phyloP scores from a whole-genome alignment of 257 asterid species.

The Orobanche coerulescens region DNA sequence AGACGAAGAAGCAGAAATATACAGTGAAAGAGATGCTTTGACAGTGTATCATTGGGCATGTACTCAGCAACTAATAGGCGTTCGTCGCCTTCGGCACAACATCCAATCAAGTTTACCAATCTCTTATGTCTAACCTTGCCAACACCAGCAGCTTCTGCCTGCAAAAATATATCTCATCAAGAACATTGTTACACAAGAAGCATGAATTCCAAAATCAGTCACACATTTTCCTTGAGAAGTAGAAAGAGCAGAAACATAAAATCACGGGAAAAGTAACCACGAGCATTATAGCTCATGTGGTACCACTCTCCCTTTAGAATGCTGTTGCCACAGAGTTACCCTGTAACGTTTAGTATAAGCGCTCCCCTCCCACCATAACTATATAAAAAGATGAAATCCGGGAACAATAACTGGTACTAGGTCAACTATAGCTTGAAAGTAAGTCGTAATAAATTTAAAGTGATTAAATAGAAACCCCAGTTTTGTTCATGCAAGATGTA shows the following conservation, averaged over 20 bases:
- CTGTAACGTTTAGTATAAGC: too few relatives aligned
- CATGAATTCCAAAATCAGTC: background rate
- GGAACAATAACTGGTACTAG: too few relatives aligned
- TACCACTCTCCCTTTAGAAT: too few relatives aligned
- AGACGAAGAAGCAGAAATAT: slow-evolving; percentile 17
- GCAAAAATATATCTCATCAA: background rate
- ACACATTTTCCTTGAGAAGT: too few relatives aligned
- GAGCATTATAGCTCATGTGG: too few relatives aligned
- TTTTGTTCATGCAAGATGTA: background rate
- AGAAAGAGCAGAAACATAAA: too few relatives aligned
- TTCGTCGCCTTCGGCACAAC: slow-evolving; percentile 81
- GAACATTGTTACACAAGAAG: background rate
- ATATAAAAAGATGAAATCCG: too few relatives aligned
- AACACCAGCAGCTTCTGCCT: slow-evolving; percentile 81
- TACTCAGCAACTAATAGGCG: slow-evolving; percentile 74
- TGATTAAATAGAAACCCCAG: background rate
- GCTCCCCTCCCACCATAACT: too few relatives aligned
- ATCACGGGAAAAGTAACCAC: too few relatives aligned
- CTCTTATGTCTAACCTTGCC: slow-evolving; percentile 61
- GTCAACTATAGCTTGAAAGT: too few relatives aligned
- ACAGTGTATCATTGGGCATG: slow-evolving; percentile 81
- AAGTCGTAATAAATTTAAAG: too few relatives aligned
- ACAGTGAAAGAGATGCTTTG: slow-evolving; percentile 81
- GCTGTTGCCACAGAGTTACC: too few relatives aligned
- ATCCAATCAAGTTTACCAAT: slow-evolving; percentile 68